phyloP scores from a whole-genome alignment of 768 basidiomycete species.

The Russula sp. region DNA sequence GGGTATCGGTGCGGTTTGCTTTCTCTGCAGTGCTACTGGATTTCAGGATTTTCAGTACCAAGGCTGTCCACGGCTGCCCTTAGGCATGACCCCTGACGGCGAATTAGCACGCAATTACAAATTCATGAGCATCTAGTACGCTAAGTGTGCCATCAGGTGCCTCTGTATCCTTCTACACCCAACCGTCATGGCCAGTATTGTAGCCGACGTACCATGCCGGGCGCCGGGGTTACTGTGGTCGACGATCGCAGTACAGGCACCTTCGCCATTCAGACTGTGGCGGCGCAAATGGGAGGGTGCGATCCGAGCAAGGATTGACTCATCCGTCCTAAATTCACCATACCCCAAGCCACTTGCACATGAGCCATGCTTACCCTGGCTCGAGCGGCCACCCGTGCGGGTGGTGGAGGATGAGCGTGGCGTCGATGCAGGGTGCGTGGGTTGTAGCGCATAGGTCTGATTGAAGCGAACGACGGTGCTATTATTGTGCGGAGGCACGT shows the following conservation, averaged over 20 bases:
- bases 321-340: slow-evolving; percentile 85
- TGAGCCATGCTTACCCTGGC: slow-evolving; percentile 92
- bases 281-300: slow-evolving; percentile 37
- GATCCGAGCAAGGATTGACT: slow-evolving; percentile 87
- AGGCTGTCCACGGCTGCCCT: slow-evolving; percentile 37
- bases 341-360: slow-evolving; percentile 92
- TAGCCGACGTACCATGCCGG: slow-evolving; percentile 81
- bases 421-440: slow-evolving; percentile 93
- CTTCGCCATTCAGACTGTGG: slow-evolving; percentile 23
- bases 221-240: slow-evolving; percentile 79
- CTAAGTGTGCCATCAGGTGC: slow-evolving; percentile 64
- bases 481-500: too few relatives aligned
- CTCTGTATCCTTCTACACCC: slow-evolving; percentile 74
- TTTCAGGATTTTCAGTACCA: not conserved
- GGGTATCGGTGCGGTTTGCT: not conserved
- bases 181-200: slow-evolving; percentile 51
- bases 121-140: slow-evolving; percentile 60
- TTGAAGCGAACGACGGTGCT: slow-evolving; percentile 96
- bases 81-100: too few relatives aligned
- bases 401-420: slow-evolving; percentile 85
- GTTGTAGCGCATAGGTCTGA: slow-evolving; percentile 88
- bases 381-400: slow-evolving; percentile 91
- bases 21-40: slow-evolving; percentile 1
- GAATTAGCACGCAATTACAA: slow-evolving; percentile 85
- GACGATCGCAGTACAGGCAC: slow-evolving; percentile 59